Evolutionary conservation across 768 basidiomycete species (phyloP).

Genomic region (Hemileccinum rubropunctum): DNA sequence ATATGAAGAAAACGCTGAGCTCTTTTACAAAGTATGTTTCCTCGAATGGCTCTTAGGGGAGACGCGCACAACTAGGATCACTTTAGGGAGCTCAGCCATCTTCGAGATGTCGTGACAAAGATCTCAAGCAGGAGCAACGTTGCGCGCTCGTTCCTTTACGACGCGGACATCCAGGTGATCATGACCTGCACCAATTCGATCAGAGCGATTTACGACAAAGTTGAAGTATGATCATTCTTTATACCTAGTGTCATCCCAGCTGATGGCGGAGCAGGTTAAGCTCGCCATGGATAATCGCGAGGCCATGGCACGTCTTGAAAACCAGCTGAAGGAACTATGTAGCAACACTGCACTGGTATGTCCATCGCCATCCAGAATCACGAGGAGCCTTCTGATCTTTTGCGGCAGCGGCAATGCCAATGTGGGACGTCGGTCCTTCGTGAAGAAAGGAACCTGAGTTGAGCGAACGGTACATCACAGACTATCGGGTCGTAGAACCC

Average conservation of each 20-base stretch:
- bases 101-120: constrained; percentile 3
- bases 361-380: too few relatives aligned
- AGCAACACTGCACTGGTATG: neutral
- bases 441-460: neutral
- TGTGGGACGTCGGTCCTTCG: neutral
- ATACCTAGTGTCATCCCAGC: neutral
- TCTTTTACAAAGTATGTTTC: constrained; percentile 5
- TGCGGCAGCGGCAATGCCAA: constrained; percentile 3
- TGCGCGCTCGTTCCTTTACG: constrained; percentile 6
- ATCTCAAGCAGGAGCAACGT: neutral
- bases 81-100: constrained; percentile 2
- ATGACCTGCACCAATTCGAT: constrained; percentile 7
- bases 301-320: constrained; percentile 6
- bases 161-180: constrained; percentile 5
- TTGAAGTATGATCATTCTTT: neutral
- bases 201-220: constrained; percentile 1
- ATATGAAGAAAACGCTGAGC: neutral
- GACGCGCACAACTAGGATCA: neutral
- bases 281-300: constrained; percentile 6
- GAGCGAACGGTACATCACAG: too few relatives aligned
- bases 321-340: neutral
- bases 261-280: constrained; percentile 4
- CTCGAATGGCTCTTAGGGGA: too few relatives aligned
- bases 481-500: too few relatives aligned
- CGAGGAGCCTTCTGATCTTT: neutral